Evolutionary conservation across 169 alveolate species (phyloP), one percentile per base, ranked within the genome.

Genomic region (Babesia bigemina): DNA sequence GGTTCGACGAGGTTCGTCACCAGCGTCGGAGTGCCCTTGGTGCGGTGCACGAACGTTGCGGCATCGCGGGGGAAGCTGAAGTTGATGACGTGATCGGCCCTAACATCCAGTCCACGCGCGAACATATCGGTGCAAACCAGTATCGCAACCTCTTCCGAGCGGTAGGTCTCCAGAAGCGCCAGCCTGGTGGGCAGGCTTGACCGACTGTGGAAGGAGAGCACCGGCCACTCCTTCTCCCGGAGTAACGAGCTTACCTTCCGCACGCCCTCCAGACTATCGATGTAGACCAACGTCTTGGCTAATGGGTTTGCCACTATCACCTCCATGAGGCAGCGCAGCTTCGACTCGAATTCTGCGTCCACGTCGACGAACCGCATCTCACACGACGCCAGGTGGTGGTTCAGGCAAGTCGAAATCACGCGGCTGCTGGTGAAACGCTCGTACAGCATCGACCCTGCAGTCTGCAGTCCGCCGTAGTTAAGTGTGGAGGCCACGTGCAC

Each of bases 161-260:
- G 58, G 52, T 74, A 89, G 21, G 79, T 70, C 50, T 89, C 84
- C 79, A 89, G 60, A 28, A 78, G 75, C 33, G 88, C 91, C 44
- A 89, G 67, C 58, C 93, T 69, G 36, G 92, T 83, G 48, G 87
- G 79, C 48, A 89, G 71, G 11, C 91, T 72, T 57, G 88, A 70
- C 63, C 84, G 70, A 63, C 88, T 82, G 57, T 89, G 93, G 53
- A 85, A 89, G 49, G 78, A 65, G 57, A 85, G 70, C 48, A 82
- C 90, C 22, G 93, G 93, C 93, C 93, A 89, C 44, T 74, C 81
- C 29, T 77, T 82, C 48, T 79, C 73, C 61, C 76, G 57, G 16
- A 81, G 47, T 36, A 57, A 22, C 1, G 61, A 48, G 52, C 48
- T 47, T 4, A 73, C 42, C 39, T 16, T 28, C 56, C 63, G 66